Conservation (phyloP, 805 yeast genomes). For the Kodamaea nitidulidarum region DNA sequence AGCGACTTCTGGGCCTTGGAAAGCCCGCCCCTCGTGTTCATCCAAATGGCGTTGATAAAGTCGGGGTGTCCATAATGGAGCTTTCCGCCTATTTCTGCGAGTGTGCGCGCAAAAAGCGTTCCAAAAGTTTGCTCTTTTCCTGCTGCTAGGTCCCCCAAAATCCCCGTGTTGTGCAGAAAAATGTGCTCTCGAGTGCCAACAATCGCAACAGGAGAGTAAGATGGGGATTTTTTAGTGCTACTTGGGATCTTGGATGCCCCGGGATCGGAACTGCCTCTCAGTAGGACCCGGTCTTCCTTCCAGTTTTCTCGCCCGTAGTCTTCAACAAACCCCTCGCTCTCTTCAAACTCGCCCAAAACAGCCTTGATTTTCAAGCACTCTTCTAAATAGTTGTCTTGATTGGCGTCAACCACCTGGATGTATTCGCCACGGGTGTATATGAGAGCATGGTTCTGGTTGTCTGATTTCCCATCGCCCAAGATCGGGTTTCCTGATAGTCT, state of each 20-base stretch:
- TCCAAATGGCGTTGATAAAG: conserved; percentile 81
- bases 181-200: conserved; percentile 94
- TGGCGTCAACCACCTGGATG: conserved; percentile 92
- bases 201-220: conserved; percentile 80
- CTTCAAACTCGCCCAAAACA: conserved; percentile 83
- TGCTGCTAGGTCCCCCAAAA: conserved; percentile 93
- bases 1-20: conserved; percentile 93
- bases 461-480: conserved; percentile 94
- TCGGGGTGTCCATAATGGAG: conserved; percentile 97
- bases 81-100: conserved; percentile 92
- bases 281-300: too few species aligned
- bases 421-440: conserved; percentile 91
- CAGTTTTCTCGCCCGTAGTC: conserved; percentile 32
- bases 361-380: conserved; percentile 90
- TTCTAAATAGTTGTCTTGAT: conserved; percentile 92
- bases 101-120: conserved; percentile 86
- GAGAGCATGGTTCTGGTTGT: conserved; percentile 85
- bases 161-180: conserved; percentile 88
- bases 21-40: conserved; percentile 94
- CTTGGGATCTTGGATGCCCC: too few species aligned
- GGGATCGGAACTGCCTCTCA: too few species aligned
- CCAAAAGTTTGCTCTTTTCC: conserved; percentile 98
- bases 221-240: too few species aligned
- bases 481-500: conserved; percentile 90
- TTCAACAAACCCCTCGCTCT: background rate